Conservation (phyloP, 2,329 filamentous ascomycete genomes). For the Pyrenophora teres region DNA sequence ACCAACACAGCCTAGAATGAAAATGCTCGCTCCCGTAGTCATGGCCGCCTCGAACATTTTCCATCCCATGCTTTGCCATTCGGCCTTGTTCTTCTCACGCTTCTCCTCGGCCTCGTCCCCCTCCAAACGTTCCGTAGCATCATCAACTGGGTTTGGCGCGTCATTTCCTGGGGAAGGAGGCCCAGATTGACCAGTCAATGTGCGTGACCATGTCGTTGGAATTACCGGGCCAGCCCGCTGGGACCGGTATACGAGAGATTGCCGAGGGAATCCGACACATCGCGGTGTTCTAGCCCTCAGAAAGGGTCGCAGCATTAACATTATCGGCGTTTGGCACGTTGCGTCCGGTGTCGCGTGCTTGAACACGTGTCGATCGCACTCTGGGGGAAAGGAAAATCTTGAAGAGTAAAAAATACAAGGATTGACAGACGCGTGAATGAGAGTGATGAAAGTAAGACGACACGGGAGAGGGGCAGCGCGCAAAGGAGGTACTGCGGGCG, state of each 20-base stretch:
- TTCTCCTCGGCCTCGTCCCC: constrained; percentile 14
- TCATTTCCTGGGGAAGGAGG: constrained; percentile 46
- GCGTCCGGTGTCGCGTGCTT: constrained; percentile 28
- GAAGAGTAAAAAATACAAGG: constrained; percentile 19
- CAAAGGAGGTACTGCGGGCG: constrained; percentile 6
- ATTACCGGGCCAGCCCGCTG: constrained; percentile 34
- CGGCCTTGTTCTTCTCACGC: constrained; percentile 23
- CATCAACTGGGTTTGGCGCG: constrained; percentile 46
- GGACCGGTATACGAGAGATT: constrained; percentile 20
- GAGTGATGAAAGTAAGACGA: constrained; percentile 4
- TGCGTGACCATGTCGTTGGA: constrained; percentile 21
- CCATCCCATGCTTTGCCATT: constrained; percentile 50
- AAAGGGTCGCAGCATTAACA: constrained; percentile 38
- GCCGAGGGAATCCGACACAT: constrained; percentile 25
- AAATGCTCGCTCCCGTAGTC: constrained; percentile 57
- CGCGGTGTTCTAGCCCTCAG: constrained; percentile 21
- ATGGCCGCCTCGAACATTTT: constrained; percentile 59
- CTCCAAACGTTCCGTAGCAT: constrained; percentile 39
- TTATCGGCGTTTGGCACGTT: constrained; percentile 27
- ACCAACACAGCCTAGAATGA: constrained; percentile 53
- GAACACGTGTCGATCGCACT: constrained; percentile 23
- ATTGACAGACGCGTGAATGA: constrained; percentile 17
- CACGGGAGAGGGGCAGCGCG: constrained; percentile 1
- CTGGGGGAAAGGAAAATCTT: constrained; percentile 10
- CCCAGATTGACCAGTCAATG: constrained; percentile 43